Conservation (phyloP, 495 filamentous ascomycete genomes). For the Annulohypoxylon maeteangense region DNA sequence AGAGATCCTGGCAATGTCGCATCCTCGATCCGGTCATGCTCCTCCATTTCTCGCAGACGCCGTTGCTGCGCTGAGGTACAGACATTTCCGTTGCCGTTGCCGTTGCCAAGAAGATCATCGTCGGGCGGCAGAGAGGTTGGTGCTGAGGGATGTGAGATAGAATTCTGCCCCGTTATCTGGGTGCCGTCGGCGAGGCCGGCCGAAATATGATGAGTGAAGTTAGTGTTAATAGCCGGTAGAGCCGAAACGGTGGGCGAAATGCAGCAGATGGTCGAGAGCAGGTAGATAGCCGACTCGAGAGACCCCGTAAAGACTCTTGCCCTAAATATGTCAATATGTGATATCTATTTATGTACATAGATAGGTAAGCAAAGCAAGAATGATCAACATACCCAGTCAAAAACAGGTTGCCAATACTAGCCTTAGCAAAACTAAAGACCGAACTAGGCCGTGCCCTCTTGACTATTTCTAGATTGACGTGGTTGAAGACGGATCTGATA, state of each 20-base stretch:
- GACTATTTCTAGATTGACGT: slow-evolving; percentile 88
- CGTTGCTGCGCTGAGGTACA: slow-evolving; percentile 38
- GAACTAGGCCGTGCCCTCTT: slow-evolving; percentile 81
- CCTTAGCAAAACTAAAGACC: slow-evolving; percentile 87
- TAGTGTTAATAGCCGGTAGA: slow-evolving; percentile 90
- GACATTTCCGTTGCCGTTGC: slow-evolving; percentile 22
- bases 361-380: neutral
- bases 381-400: slow-evolving; percentile 68
- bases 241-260: slow-evolving; percentile 80
- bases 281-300: slow-evolving; percentile 83
- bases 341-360: too few relatives aligned
- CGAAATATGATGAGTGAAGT: slow-evolving; percentile 93
- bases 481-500: slow-evolving; percentile 88
- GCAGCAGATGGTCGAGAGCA: slow-evolving; percentile 81
- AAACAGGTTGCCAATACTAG: slow-evolving; percentile 94
- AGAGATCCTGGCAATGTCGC: slow-evolving; percentile 88
- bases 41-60: slow-evolving; percentile 50
- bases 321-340: slow-evolving; percentile 45
- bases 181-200: slow-evolving; percentile 81
- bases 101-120: slow-evolving; percentile 37
- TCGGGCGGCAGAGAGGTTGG: slow-evolving; percentile 62
- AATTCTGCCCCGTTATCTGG: slow-evolving; percentile 90
- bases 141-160: slow-evolving; percentile 84
- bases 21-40: slow-evolving; percentile 73
- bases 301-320: slow-evolving; percentile 83